Evolutionary conservation across 2,329 filamentous ascomycete genomes (phyloP).

Genomic region (Curvularia sp.): DNA sequence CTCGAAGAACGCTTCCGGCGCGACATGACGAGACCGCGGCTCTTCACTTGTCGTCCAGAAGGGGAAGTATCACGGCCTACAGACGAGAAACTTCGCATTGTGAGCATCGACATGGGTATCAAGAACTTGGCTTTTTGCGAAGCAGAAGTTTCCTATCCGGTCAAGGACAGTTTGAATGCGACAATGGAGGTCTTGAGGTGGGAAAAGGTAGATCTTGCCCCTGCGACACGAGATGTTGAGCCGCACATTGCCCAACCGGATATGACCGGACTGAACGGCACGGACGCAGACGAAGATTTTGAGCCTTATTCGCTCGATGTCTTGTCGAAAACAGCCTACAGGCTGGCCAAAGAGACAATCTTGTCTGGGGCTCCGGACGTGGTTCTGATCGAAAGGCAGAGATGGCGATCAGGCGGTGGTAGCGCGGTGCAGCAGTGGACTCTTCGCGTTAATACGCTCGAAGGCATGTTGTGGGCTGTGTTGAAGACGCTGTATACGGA

Average conservation of each 20-base stretch:
- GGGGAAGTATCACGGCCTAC: slow-evolving; percentile 2
- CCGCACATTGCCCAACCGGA: not conserved
- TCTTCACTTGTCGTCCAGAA: slow-evolving; percentile 8
- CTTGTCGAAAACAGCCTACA: slow-evolving; percentile 64
- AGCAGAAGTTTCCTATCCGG: slow-evolving; percentile 51
- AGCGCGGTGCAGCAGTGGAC: slow-evolving; percentile 81
- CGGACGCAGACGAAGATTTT: slow-evolving; percentile 18
- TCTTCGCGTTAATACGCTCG: slow-evolving; percentile 79
- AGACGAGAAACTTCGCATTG: slow-evolving; percentile 54
- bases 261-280: not conserved
- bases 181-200: slow-evolving; percentile 41
- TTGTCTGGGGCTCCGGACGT: slow-evolving; percentile 67
- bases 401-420: slow-evolving; percentile 69
- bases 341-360: slow-evolving; percentile 59
- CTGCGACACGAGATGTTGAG: slow-evolving; percentile 4
- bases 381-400: slow-evolving; percentile 73
- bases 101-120: slow-evolving; percentile 87
- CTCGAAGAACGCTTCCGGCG: slow-evolving; percentile 61
- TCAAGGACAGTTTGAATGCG: slow-evolving; percentile 13
- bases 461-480: slow-evolving; percentile 79
- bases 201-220: slow-evolving; percentile 42
- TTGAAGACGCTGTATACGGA: slow-evolving; percentile 32
- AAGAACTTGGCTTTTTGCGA: slow-evolving; percentile 80
- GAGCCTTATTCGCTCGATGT: slow-evolving; percentile 61
- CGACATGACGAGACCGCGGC: slow-evolving; percentile 36